Evolutionary conservation across 148 eudicot species (phyloP), one percentile per base, ranked within the genome.

Genomic region (Amaranthus hypochondriacus): DNA sequence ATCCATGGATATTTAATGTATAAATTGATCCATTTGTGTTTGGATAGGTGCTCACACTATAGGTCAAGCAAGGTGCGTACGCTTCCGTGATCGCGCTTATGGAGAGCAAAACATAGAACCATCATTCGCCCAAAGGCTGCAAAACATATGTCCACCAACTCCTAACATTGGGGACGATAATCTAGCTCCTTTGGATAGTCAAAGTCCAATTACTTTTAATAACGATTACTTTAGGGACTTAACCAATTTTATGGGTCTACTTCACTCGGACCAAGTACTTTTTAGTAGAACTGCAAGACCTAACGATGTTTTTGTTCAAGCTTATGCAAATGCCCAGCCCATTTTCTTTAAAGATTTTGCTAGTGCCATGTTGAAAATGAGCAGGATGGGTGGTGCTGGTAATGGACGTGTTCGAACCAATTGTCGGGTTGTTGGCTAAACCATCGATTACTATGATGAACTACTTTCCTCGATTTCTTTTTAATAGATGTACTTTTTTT

Each of bases 181-280:
- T 28, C 56, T 75, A 9, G 72, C 48, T 44, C 78, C 78, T 5
- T 28, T 75, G 28, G 78, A 75, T 57, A 43, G 48, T 14, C 13
- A 7, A 47, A 10, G 13, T 14, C 78, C 72, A 6, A 66, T 18
- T 12, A 10, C 8, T 44, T 75, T 75, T 62, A 57, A 75, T 72
- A 75, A 75, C 15, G 72, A 67, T 13, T 75, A 75, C 63, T 75
- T 12, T n/a, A 47, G 6, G 28, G 72, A 14, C 48, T 58, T 75
- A 11, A 56, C 48, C 14, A 57, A 47, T 39, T 48, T 57, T 13
- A 8, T 46, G 42, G 78, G 78, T 28, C 72, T 75, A 47, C 55
- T 75, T 47, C 64, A 54, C 48, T 66, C 78, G 6, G 78, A 75
- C 55, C 78, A 75, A 68, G 72, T 56, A n/a, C 78, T 75, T 46